A percentile compares a stretch with the other conserved stretches of the same genome.
phyloP scores from a whole-genome alignment of 2,329 filamentous ascomycete genomes.

The Pseudocercospora macadamiae region DNA sequence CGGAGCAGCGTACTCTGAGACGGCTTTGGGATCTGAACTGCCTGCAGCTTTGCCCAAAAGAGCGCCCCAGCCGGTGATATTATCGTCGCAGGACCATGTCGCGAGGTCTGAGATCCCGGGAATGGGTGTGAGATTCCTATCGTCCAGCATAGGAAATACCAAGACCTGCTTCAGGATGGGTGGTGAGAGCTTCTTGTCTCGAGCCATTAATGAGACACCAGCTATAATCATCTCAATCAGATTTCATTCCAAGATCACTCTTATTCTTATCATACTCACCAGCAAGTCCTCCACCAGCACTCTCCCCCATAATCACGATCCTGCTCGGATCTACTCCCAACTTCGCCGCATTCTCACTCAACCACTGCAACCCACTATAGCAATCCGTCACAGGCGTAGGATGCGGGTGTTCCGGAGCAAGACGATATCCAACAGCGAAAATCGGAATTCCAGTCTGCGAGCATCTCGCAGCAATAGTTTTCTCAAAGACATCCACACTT shows the following conservation, averaged over 20 bases:
- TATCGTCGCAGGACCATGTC: slow-evolving; percentile 44
- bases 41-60: slow-evolving; percentile 38
- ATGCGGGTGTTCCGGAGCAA: slow-evolving; percentile 29
- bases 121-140: slow-evolving; percentile 41
- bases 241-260: slow-evolving; percentile 10
- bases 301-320: slow-evolving; percentile 23
- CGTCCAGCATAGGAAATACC: slow-evolving; percentile 53
- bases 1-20: slow-evolving; percentile 29
- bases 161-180: slow-evolving; percentile 42
- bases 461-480: slow-evolving; percentile 4
- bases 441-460: slow-evolving; percentile 12
- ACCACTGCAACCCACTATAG: slow-evolving; percentile 20
- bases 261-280: slow-evolving; percentile 7
- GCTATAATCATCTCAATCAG: slow-evolving; percentile 10
- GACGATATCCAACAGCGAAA: slow-evolving; percentile 26
- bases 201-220: slow-evolving; percentile 28
- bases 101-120: slow-evolving; percentile 39
- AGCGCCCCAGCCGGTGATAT: slow-evolving; percentile 46
- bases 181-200: slow-evolving; percentile 25
- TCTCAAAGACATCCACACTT: slow-evolving; percentile 21
- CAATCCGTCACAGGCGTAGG: slow-evolving; percentile 29
- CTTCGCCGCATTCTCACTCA: slow-evolving; percentile 16
- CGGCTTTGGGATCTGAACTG: slow-evolving; percentile 17
- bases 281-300: slow-evolving; percentile 22
- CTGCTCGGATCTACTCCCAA: slow-evolving; percentile 17